Evolutionary conservation across 2,329 filamentous ascomycete species (phyloP).

Genomic region (Colletotrichum trifolii): DNA sequence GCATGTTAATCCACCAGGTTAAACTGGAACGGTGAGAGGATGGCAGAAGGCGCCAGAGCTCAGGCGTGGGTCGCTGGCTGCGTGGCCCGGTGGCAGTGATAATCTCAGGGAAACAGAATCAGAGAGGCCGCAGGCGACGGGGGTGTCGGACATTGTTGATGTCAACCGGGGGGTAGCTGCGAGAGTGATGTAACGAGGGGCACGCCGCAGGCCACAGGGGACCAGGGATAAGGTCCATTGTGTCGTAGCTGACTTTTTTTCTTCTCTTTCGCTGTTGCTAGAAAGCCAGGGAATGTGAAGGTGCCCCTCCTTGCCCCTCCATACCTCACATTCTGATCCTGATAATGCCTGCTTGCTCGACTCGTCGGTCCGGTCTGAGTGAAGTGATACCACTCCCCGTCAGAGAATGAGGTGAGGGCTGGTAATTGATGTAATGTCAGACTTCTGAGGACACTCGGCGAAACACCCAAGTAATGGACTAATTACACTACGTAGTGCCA

Average conservation of each 20-base stretch:
- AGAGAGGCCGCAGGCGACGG: conserved; percentile 5
- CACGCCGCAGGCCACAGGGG: conserved; percentile 22
- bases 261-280: conserved; percentile 6
- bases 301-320: conserved; percentile 34
- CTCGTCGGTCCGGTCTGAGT: conserved; percentile 19
- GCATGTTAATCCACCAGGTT: conserved; percentile 18
- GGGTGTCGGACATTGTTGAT: conserved; percentile 30
- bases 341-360: conserved; percentile 19
- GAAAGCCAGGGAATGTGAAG: conserved; percentile 18
- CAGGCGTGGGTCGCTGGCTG: conserved; percentile 25
- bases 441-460: background rate
- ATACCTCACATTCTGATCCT: conserved; percentile 21
- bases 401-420: conserved; percentile 9
- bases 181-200: conserved; percentile 36
- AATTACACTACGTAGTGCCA: too few relatives aligned
- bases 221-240: conserved; percentile 25
- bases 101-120: background rate
- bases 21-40: conserved; percentile 32
- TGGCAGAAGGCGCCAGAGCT: conserved; percentile 25
- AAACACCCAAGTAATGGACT: too few relatives aligned
- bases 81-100: conserved; percentile 24
- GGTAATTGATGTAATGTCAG: background rate
- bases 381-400: conserved; percentile 25
- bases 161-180: conserved; percentile 32
- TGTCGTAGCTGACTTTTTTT: conserved; percentile 33